Conservation (phyloP, 164 flowering plant genomes). For the Piper longum region DNA sequence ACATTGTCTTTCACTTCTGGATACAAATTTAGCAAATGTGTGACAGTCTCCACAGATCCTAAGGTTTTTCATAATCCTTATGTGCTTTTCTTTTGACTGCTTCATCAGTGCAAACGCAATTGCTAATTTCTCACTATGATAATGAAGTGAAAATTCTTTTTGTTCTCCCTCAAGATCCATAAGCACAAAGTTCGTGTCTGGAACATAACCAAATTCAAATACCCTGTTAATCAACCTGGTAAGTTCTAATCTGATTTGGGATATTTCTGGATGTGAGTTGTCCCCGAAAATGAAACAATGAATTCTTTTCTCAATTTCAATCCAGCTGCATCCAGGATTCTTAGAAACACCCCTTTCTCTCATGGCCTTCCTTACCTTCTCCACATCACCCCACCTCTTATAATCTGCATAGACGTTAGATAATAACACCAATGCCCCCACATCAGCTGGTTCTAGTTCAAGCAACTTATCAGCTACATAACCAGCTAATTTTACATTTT, state of each 20-base stretch:
- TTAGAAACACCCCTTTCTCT: conserved; percentile 40
- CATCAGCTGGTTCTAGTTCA: conserved; percentile 51
- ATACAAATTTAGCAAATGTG: conserved; percentile 46
- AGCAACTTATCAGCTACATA: conserved; percentile 58
- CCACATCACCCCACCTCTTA: conserved; percentile 57
- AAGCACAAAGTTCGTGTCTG: conserved; percentile 58
- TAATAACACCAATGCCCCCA: conserved; percentile 53
- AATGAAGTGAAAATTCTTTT: conserved; percentile 47
- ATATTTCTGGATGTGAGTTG: conserved; percentile 42
- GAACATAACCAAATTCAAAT: conserved; percentile 46
- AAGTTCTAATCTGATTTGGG: conserved; percentile 27
- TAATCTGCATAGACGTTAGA: conserved; percentile 67
- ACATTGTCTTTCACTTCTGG: conserved; percentile 28
- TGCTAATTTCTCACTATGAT: conserved; percentile 83
- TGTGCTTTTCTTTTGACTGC: conserved; percentile 28
- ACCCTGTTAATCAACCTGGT: conserved; percentile 32
- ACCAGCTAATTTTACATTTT: conserved; percentile 42
- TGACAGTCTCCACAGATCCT: conserved; percentile 88
- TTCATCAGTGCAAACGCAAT: conserved; percentile 56
- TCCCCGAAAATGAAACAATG: conserved; percentile 62
- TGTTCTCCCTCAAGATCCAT: conserved; percentile 82
- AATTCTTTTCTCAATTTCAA: conserved; percentile 44
- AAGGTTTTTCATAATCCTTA: conserved; percentile 68
- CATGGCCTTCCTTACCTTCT: conserved; percentile 44
- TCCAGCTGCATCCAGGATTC: conserved; percentile 92